Base-by-base conservation (phyloP, 2,329 filamentous ascomycete species). In the Nothopassalora personata region DNA sequence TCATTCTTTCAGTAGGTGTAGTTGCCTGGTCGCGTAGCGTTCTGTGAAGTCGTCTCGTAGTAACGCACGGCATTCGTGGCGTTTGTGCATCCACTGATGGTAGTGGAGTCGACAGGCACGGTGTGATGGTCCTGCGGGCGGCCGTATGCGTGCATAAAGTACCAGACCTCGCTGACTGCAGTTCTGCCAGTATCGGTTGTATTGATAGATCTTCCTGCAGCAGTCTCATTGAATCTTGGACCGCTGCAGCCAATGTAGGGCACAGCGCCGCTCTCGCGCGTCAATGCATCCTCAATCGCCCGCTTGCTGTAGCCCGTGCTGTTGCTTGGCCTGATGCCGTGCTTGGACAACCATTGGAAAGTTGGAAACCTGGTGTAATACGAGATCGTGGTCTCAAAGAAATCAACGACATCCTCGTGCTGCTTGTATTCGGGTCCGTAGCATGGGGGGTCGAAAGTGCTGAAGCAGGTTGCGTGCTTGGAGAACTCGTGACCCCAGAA, bases 181-280 rank as follows among this genome's bases (percentile, higher is more conserved):
- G 84, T 87, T 62, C 74, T 74, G 1, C 86, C 85, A 57, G 75
- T 80, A 66, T 88, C 85, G 1, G 68, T 66, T 2, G 78, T 67
- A 52, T 64, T 80, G 27, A 54, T 54, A 19, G 80, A 80, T 60
- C 73, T 77, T 1, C 86, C 85, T 7, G 80, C 82, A 19, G 70
- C 77, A 13, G 85, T 88, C 63, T 80, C 75, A 69, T 87, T 88
- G 71, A 80, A 88, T 23, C 77, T 70, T 8, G 83, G 81, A 0
- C 85, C 86, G 0, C 77, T 75, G 75, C 85, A 88, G 5, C 84
- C 85, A 57, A 88, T 68, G 68, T 84, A 87, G 5, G 84, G 85
- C 15, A 80, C 60, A 1, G 78, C 79, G 51, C 84, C 83, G 67
- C 81, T 82, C 31, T 76, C 76, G 18, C 71, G 70, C 23, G 71